These are phyloP conservation scores for Brassica rapa DNA, from an alignment of 345 rosid species.

Conservation along the genomic window DNA sequence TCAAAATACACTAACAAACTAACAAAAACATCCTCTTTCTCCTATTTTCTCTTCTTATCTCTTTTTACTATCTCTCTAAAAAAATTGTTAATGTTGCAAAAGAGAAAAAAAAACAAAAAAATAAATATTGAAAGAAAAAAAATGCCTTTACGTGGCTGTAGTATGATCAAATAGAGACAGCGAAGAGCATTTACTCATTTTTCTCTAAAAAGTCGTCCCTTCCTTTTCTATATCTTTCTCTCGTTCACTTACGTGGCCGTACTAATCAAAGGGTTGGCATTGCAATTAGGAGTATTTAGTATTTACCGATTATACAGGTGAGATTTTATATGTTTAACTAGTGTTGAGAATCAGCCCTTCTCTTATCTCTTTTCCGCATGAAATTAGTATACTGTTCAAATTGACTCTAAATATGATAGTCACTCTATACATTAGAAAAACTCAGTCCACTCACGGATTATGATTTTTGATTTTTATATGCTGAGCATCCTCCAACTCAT, in stretches of 20 bases:
- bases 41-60: too few relatives aligned
- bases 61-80: too few relatives aligned
- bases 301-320: conserved; percentile 33
- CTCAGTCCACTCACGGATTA: neutral
- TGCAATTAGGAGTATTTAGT: conserved; percentile 17
- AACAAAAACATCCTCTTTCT: too few relatives aligned
- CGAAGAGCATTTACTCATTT: conserved; percentile 60
- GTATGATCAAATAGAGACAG: conserved; percentile 53
- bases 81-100: too few relatives aligned
- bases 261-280: conserved; percentile 26
- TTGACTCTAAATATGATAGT: too few relatives aligned
- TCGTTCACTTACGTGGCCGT: conserved; percentile 22
- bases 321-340: conserved; percentile 4
- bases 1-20: too few relatives aligned
- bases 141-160: conserved; percentile 22
- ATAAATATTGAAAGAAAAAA: neutral
- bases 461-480: neutral
- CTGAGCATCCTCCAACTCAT: neutral
- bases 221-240: neutral
- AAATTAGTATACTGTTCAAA: neutral
- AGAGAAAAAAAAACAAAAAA: neutral
- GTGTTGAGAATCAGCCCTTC: neutral
- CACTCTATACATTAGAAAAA: too few relatives aligned
- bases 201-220: conserved; percentile 52
- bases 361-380: neutral